phyloP scores from a whole-genome alignment of 805 yeast species.

The Nakazawaea anatomiae region DNA sequence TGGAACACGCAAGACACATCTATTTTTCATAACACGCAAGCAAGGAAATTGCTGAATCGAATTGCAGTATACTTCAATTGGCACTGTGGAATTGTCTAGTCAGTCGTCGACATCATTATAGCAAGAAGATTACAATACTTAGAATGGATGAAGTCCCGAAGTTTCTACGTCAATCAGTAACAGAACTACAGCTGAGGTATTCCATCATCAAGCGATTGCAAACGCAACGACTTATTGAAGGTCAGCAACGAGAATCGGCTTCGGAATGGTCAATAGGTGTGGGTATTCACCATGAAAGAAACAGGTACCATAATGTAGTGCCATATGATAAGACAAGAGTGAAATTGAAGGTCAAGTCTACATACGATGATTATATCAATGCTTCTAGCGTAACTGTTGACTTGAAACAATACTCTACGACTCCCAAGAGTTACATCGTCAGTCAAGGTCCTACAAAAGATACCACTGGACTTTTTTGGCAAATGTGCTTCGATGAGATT shows the following conservation, averaged over 20 bases:
- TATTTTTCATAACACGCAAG: too few species aligned
- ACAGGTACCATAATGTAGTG: constrained; percentile 56
- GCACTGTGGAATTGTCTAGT: too few species aligned
- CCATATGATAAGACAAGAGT: constrained; percentile 65
- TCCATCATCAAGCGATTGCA: background rate
- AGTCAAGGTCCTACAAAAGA: constrained; percentile 56
- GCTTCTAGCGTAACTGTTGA: constrained; percentile 26
- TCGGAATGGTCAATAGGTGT: constrained; percentile 15
- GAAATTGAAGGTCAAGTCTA: constrained; percentile 23
- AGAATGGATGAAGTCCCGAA: background rate
- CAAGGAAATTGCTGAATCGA: too few species aligned
- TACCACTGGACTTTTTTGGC: constrained; percentile 43
- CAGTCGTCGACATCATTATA: too few species aligned
- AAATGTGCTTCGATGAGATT: constrained; percentile 25
- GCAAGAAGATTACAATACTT: background rate
- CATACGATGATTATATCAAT: constrained; percentile 29
- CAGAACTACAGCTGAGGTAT: constrained; percentile 2
- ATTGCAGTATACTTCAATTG: too few species aligned
- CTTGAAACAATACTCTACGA: constrained; percentile 5
- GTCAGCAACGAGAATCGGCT: background rate
- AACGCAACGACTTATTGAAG: background rate
- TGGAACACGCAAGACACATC: too few species aligned
- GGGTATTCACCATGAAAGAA: constrained; percentile 26
- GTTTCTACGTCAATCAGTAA: background rate
- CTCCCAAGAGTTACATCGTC: constrained; percentile 46